These are phyloP conservation scores for Cephaloascus albidus DNA, from an alignment of 805 yeast species.

Conservation along the genomic window DNA sequence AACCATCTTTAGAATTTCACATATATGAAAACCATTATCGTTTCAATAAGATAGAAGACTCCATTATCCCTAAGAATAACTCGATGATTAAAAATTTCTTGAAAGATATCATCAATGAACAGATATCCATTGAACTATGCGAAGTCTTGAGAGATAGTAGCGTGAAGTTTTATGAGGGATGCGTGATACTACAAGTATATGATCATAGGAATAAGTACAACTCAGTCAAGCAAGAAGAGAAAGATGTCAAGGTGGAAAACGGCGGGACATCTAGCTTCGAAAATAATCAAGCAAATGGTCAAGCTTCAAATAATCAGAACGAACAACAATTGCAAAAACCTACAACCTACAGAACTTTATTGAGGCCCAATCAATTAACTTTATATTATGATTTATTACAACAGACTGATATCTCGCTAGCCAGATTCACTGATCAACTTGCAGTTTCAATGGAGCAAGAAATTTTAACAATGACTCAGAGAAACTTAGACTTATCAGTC, in stretches of 20 bases:
- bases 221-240: slow-evolving; percentile 6
- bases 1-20: slow-evolving; percentile 82
- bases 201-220: slow-evolving; percentile 77
- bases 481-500: slow-evolving; percentile 69
- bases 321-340: slow-evolving; percentile 42
- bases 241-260: not conserved
- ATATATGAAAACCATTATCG: slow-evolving; percentile 87
- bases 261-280: not conserved
- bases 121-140: slow-evolving; percentile 81
- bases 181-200: slow-evolving; percentile 73
- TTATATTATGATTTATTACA: slow-evolving; percentile 78
- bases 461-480: slow-evolving; percentile 63
- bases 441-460: slow-evolving; percentile 86
- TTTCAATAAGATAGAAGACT: slow-evolving; percentile 82
- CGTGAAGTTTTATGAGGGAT: slow-evolving; percentile 80
- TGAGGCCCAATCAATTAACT: slow-evolving; percentile 74
- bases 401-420: slow-evolving; percentile 69
- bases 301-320: not conserved
- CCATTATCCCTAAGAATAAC: slow-evolving; percentile 72
- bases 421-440: slow-evolving; percentile 68
- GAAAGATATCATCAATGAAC: slow-evolving; percentile 69
- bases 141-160: slow-evolving; percentile 87
- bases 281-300: not conserved
- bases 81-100: slow-evolving; percentile 74
- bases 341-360: slow-evolving; percentile 64